phyloP scores from a whole-genome alignment of 108 stramenopile species.

The Heterococcus sp. region DNA sequence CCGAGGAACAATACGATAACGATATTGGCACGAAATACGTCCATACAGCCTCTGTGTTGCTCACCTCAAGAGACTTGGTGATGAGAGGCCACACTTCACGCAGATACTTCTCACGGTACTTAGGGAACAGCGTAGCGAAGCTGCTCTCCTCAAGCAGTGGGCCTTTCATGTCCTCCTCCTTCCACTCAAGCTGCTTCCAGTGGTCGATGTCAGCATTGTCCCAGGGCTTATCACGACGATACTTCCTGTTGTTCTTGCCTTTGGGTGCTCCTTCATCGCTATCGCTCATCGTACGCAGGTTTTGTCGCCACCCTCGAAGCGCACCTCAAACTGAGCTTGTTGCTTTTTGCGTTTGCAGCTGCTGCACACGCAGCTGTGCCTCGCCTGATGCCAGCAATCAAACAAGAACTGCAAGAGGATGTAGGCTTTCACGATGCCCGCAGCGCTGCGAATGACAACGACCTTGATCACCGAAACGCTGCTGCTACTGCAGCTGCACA shows the following conservation, averaged over 20 bases:
- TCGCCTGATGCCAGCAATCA: too few species aligned
- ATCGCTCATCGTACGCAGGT: neutral
- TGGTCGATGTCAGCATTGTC: conserved; percentile 93
- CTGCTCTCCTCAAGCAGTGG: conserved; percentile 88
- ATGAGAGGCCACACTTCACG: conserved; percentile 95
- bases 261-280: conserved; percentile 1
- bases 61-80: conserved; percentile 78
- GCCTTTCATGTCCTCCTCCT: conserved; percentile 38
- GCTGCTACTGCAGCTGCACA: too few species aligned
- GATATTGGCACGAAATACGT: too few species aligned
- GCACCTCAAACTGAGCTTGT: too few species aligned
- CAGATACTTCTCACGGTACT: conserved; percentile 95
- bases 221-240: conserved; percentile 98
- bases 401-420: too few species aligned
- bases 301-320: too few species aligned
- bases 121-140: conserved; percentile 98
- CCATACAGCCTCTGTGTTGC: conserved; percentile 31
- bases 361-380: too few species aligned
- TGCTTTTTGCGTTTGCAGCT: too few species aligned
- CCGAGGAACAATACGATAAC: too few species aligned
- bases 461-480: too few species aligned
- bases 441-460: too few species aligned
- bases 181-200: conserved; percentile 74
- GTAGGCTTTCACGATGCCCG: too few species aligned
- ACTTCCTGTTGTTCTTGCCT: conserved; percentile 50